These are phyloP conservation scores for Litchi chinensis DNA, from an alignment of 345 rosid species.

Conservation along the genomic window DNA sequence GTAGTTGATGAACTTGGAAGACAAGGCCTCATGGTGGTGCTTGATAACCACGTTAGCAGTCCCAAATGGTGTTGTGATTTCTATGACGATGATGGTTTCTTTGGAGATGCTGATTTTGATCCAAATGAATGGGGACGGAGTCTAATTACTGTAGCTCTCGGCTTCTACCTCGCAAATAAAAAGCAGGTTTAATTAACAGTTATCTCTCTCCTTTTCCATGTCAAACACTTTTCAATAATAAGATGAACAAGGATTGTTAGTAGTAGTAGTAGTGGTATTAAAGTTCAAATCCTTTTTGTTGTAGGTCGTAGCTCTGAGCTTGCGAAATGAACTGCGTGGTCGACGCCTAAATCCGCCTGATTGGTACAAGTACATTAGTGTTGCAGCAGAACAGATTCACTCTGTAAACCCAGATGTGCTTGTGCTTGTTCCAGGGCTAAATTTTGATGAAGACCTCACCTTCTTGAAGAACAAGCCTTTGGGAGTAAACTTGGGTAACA, in stretches of 20 bases:
- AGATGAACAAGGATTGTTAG: no score
- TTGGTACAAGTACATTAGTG: no score
- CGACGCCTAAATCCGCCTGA: no score
- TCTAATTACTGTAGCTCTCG: constrained; percentile 29
- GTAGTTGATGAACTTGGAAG: constrained; percentile 32
- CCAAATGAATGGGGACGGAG: constrained; percentile 45
- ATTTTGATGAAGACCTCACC: constrained; percentile 34
- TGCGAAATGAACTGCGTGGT: no score
- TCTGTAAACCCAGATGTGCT: constrained; percentile 44
- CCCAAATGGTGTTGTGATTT: constrained; percentile 51
- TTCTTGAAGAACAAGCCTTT: constrained; percentile 32
- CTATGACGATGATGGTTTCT: constrained; percentile 43
- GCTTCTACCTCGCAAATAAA: constrained; percentile 19
- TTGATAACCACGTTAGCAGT: constrained; percentile 51
- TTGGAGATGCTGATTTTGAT: constrained; percentile 42
- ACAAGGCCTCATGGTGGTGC: constrained; percentile 41
- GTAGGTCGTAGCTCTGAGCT: no score
- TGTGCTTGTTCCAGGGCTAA: constrained; percentile 46
- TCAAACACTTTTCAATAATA: no score
- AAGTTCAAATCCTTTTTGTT: no score
- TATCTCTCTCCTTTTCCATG: no score
- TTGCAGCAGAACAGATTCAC: no score
- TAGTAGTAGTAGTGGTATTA: no score
- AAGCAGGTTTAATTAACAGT: background rate
- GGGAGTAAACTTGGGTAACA: constrained; percentile 24